phyloP scores from a whole-genome alignment of 2,329 filamentous ascomycete species.

The Pyricularia grisea region DNA sequence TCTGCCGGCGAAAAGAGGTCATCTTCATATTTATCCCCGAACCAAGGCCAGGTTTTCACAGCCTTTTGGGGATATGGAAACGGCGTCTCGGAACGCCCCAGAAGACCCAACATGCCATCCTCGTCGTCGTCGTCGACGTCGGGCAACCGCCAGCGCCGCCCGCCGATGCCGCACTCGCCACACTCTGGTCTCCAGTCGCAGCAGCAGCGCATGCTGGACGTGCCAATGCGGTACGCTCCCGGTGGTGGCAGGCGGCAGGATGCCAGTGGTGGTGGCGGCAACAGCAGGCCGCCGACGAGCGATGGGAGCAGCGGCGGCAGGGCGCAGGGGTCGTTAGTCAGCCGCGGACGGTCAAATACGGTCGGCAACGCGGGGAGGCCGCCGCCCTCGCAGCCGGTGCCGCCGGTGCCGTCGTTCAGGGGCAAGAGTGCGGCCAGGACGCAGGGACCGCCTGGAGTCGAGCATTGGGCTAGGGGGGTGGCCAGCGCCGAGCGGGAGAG shows the following conservation, averaged over 20 bases:
- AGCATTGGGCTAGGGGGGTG: slow-evolving; percentile 1
- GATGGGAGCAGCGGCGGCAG: background rate
- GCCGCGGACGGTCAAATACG: background rate
- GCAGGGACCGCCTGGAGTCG: background rate
- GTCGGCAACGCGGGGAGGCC: background rate
- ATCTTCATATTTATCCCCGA: too few species aligned
- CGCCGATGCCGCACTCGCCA: background rate
- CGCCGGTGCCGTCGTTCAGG: slow-evolving; percentile 7
- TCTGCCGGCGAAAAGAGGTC: slow-evolving; percentile 9
- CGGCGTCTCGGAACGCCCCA: too few species aligned
- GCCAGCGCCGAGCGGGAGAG: background rate
- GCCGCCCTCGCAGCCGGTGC: slow-evolving; percentile 1
- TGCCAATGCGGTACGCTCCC: slow-evolving; percentile 12
- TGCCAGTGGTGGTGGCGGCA: background rate
- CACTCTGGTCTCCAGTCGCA: slow-evolving; percentile 5
- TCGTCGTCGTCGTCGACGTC: slow-evolving; percentile 1
- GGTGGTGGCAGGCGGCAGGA: slow-evolving; percentile 15
- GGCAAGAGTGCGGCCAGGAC: background rate
- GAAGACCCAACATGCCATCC: too few species aligned
- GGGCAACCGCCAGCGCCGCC: slow-evolving; percentile 3
- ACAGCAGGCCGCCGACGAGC: background rate
- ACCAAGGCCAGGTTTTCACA: too few species aligned
- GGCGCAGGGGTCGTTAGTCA: background rate
- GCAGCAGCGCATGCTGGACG: background rate
- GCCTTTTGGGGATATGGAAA: too few species aligned